phyloP scores from a whole-genome alignment of 345 rosid species.

The Gossypium longicalyx region DNA sequence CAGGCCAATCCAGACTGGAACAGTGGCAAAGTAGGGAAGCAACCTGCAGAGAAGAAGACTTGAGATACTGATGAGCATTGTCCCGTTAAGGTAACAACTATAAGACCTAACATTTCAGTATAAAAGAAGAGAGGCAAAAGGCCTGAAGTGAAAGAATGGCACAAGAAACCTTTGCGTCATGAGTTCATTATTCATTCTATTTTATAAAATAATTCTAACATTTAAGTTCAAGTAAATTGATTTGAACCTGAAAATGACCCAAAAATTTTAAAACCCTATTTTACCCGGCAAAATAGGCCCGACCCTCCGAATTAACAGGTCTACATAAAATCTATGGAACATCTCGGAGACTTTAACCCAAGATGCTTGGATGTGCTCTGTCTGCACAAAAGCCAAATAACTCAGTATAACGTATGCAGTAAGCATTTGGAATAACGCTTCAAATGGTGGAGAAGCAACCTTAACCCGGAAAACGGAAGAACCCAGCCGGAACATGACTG shows the following conservation, averaged over 20 bases:
- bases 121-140: neutral
- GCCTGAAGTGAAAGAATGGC: neutral
- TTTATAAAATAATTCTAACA: too few relatives aligned
- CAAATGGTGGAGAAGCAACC: conserved; percentile 19
- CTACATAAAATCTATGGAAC: neutral
- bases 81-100: conserved; percentile 10
- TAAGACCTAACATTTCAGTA: neutral
- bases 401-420: neutral
- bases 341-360: neutral
- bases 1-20: conserved; percentile 96
- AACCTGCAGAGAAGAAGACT: conserved; percentile 41
- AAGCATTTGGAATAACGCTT: neutral
- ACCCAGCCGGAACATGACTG: conserved; percentile 65
- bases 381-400: neutral
- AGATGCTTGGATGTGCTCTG: conserved; percentile 11
- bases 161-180: neutral
- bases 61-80: conserved; percentile 17
- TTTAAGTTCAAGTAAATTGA: too few relatives aligned
- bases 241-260: too few relatives aligned
- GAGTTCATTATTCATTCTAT: too few relatives aligned
- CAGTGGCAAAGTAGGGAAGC: conserved; percentile 87
- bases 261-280: too few relatives aligned
- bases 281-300: too few relatives aligned
- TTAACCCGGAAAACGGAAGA: conserved; percentile 54
- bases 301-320: too few relatives aligned